These are phyloP conservation scores for Ceratocystis ficicola DNA, from an alignment of 2,329 filamentous ascomycete genomes.

Conservation along the genomic window DNA sequence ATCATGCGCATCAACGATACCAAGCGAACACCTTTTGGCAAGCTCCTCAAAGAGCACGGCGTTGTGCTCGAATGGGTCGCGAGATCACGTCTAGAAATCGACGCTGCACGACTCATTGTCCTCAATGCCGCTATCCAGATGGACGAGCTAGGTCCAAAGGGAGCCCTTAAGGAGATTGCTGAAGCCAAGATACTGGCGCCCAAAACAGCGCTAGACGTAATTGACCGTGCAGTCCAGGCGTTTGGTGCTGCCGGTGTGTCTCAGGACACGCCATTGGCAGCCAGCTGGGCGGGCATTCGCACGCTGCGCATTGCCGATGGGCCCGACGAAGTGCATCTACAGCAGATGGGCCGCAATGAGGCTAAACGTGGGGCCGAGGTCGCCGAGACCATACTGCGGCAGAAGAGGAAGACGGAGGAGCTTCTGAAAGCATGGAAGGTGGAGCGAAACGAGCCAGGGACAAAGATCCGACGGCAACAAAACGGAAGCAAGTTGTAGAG, in stretches of 20 bases:
- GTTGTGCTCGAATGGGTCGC: constrained; percentile 94
- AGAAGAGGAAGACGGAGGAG: constrained; percentile 53
- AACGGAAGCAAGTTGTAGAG: constrained; percentile 27
- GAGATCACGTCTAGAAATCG: constrained; percentile 83
- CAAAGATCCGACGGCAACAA: constrained; percentile 40
- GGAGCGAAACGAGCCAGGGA: constrained; percentile 38
- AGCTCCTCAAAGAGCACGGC: constrained; percentile 75
- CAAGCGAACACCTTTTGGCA: constrained; percentile 80
- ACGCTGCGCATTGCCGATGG: constrained; percentile 83
- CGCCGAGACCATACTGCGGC: constrained; percentile 48
- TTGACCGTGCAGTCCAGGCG: constrained; percentile 87
- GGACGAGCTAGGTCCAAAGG: constrained; percentile 78
- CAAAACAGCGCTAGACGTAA: constrained; percentile 66
- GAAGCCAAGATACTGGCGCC: constrained; percentile 91
- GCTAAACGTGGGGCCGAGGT: constrained; percentile 55
- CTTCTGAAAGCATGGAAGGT: constrained; percentile 49
- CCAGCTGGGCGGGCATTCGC: constrained; percentile 67
- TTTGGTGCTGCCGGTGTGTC: constrained; percentile 84
- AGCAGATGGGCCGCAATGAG: constrained; percentile 71
- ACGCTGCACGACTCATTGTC: constrained; percentile 77
- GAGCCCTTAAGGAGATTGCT: constrained; percentile 82
- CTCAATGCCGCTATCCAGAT: constrained; percentile 94
- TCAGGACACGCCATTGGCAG: constrained; percentile 85
- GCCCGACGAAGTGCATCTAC: constrained; percentile 86
- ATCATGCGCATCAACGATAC: constrained; percentile 88